Evolutionary conservation across 768 basidiomycete species (phyloP), one percentile per base, ranked within the genome.

Genomic region (Lanmaoa pseudosensibilis): DNA sequence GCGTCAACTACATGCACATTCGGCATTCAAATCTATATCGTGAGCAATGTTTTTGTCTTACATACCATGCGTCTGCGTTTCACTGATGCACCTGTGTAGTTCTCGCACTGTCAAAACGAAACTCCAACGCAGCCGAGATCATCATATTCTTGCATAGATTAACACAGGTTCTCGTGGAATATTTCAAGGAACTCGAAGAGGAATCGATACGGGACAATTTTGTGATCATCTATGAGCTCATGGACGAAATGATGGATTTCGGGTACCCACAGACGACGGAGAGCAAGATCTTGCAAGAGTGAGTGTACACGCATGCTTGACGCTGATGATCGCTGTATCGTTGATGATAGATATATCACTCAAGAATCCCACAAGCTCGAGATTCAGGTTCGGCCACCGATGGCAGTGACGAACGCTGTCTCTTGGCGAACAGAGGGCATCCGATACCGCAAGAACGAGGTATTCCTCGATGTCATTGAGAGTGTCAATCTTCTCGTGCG

Each of bases 231-330:
- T 99, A 97, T 73, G 96, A 98, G 71, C 84, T 98, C 52, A 83
- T 99, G 78, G 96, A 98, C 67, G 97, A 99, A 79, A 98, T 98
- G 93, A 98, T 98, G 94, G 97, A 99, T 77, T 99, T 97, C 74
- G 97, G 97, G 9, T 98, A 89, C 70, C 96, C 97, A 0, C 97
- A 98, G 73, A 99, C 96, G 40, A 98, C 97, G 16, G 97, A 99
- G 77, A 94, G 92, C 81, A 98, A 99, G 80, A 99, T 98, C 64
- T 75, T 98, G 50, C 96, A 98, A 75, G 96, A 98, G 88, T 92
- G 60, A 66, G 86, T 77, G 30, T 43, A 9, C 32, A 2, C 38
- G 12, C 30, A 16, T 3, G 13, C 5, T 44, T 9, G 40, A 16
- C 33, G 46, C 53, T 46, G 34, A 57, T 16, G 43, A 49, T 50